Evolutionary conservation across 768 basidiomycete species (phyloP), one percentile per base, ranked within the genome.

Genomic region (Panaeolus papilionaceus): DNA sequence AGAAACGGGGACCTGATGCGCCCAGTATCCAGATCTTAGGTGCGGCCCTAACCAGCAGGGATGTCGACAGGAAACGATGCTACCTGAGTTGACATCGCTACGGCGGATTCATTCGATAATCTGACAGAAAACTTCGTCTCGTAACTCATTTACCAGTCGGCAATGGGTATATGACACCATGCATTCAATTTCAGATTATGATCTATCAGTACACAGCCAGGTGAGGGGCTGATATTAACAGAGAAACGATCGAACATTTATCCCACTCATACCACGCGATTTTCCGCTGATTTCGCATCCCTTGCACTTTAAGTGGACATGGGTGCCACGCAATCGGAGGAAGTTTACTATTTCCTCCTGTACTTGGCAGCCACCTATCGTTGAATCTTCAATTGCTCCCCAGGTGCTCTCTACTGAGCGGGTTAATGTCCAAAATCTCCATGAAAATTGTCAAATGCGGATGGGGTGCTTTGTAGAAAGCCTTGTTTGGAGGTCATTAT

Each of bases 81-180:
- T 5, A 58, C 54, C 54, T 58, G 54, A 37, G 33, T 33, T 58
- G 54, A 58, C 54, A 37, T 33, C 54, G 54, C 54, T 58, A 58
- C 20, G 47, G 18, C 47, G 14, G 47, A 51, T 28, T 28, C 33
- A 16, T 58, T 58, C 16, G 54, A 58, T 58, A 58, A 58, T 58
- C 54, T 58, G 54, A 58, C 54, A 58, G 54, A 58, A 58, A 58
- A 58, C 54, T 58, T 58, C 54, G 54, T 58, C 33, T 58, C 54
- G 54, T 58, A 58, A 58, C 26, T 33, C 54, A 58, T 58, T 58
- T 58, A 58, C 28, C 10, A 20, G 45, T 10, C 47, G 47, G 47
- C 47, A 40, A 16, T 51, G 20, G 20, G 3, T 51, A 20, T 47
- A 47, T 47, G 45, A 47, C 26, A 51, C 10, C 26, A 58, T 58